A percentile compares a stretch with the other conserved stretches of the same genome.
These are phyloP conservation scores for Zea luxurians DNA, from an alignment of 176 grass and related monocot genomes.

Conservation along the genomic window DNA sequence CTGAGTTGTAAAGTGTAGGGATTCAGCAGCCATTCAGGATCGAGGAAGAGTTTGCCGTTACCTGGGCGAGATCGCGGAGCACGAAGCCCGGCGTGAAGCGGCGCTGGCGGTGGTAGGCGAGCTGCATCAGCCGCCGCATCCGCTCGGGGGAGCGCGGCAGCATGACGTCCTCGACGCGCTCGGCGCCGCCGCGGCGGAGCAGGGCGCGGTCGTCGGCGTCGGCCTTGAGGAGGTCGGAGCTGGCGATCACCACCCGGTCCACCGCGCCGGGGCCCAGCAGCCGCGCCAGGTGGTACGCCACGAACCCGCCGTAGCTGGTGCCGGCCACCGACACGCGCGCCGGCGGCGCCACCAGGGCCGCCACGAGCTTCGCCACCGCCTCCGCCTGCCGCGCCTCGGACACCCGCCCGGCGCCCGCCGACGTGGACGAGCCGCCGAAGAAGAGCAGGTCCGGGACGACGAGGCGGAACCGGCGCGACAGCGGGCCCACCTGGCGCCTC, in stretches of 20 bases:
- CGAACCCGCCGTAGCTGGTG: conserved; percentile 93
- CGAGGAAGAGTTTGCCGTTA: background rate
- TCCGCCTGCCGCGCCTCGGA: conserved; percentile 73
- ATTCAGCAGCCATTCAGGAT: background rate
- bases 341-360: background rate
- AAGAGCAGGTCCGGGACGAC: conserved; percentile 87
- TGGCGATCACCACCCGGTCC: conserved; percentile 69
- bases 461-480: conserved; percentile 72
- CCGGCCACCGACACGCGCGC: conserved; percentile 51
- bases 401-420: conserved; percentile 14
- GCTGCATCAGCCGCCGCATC: conserved; percentile 37
- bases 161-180: conserved; percentile 53
- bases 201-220: conserved; percentile 64
- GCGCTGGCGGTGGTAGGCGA: conserved; percentile 50
- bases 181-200: conserved; percentile 40
- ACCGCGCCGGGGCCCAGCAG: conserved; percentile 48
- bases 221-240: conserved; percentile 78
- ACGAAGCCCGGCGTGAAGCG: conserved; percentile 57
- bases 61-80: conserved; percentile 60
- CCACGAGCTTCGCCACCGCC: conserved; percentile 57
- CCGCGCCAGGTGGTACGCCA: conserved; percentile 73
- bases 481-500: conserved; percentile 54
- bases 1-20: too few species aligned
- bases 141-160: conserved; percentile 46
- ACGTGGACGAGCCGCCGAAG: conserved; percentile 64